phyloP scores from a whole-genome alignment of 805 yeast species.

The Babjeviella inositovora region DNA sequence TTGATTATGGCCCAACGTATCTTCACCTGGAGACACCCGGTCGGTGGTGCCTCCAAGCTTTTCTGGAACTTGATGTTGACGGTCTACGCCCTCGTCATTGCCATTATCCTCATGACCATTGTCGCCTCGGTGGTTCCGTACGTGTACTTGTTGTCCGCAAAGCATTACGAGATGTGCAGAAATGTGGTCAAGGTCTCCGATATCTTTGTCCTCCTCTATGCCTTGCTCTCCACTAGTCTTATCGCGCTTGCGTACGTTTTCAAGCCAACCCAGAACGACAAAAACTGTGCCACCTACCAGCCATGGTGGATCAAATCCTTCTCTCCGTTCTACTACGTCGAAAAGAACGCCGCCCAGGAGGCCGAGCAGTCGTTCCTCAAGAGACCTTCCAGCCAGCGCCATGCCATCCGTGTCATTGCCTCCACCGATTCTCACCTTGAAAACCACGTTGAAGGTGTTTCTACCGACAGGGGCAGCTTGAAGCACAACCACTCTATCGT shows the following conservation, averaged over 20 bases:
- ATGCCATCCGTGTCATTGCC: conserved; percentile 44
- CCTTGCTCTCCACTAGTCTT: conserved; percentile 32
- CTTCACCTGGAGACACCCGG: conserved; percentile 68
- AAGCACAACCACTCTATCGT: conserved; percentile 34
- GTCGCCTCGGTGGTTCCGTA: conserved; percentile 48
- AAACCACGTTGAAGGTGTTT: too few species aligned
- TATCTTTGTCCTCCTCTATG: conserved; percentile 28
- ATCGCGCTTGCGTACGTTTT: conserved; percentile 33
- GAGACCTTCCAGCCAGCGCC: conserved; percentile 27
- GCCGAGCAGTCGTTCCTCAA: conserved; percentile 30
- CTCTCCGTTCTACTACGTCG: conserved; percentile 38
- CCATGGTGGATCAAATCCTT: conserved; percentile 73
- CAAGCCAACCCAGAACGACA: conserved; percentile 35
- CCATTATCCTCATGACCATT: conserved; percentile 52
- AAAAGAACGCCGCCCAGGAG: conserved; percentile 27
- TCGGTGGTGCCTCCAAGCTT: conserved; percentile 33
- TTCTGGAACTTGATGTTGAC: conserved; percentile 34
- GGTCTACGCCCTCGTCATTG: conserved; percentile 35
- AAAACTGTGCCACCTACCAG: conserved; percentile 39
- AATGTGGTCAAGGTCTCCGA: conserved; percentile 37
- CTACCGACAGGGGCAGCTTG: conserved; percentile 21
- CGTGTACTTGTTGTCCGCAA: conserved; percentile 30
- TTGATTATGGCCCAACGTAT: conserved; percentile 56
- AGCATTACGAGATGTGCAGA: conserved; percentile 30
- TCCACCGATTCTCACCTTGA: too few species aligned